Base-by-base conservation (phyloP, 768 basidiomycete genomes). In the Suillus subaureus region DNA sequence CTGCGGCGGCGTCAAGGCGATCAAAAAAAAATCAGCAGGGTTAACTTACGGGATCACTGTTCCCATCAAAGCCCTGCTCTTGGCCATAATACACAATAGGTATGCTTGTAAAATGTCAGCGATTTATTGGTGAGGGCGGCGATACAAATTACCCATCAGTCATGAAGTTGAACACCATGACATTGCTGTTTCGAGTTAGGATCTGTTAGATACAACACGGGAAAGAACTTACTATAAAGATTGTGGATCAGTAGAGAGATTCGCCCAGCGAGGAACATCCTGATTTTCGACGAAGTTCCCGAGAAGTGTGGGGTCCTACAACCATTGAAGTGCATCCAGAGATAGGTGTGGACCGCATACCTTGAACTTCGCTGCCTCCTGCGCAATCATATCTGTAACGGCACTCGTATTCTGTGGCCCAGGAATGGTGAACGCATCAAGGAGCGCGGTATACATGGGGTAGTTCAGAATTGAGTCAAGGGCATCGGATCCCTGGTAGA, bases 201-300 rank as follows among this genome's bases (percentile, higher is more conserved):
- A 42, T 13, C 1, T 60, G 58, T 26, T 7, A 9, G 1, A 60
- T 21, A 28, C 28, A 65, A 42, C 39, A 16, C 37, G 42, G 35
- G 61, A 31, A 40, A 23, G 18, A 54, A 74, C 86, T 68, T 70
- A 88, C 88, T 86, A 88, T 68, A 91, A 79, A 74, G 82, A 87
- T 73, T 92, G 90, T 5, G 86, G 85, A 70, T 93, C 92, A 21
- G 89, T 87, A 2, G 89, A 89, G 15, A 84, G 58, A 74, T 89
- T 91, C 57, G 85, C 83, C 90, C 91, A 93, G 61, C 92, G 86
- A 9, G 90, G 85, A 13, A 90, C 64, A 72, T 93, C 91, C 67
- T 92, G 90, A 73, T 93, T 92, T 77, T 92, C 91, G 40, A 93
- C 74, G 78, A 93, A 93, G 70, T 90, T 92, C 1, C 92, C 92